phyloP scores from a whole-genome alignment of 1,284 basidiomycete species.

The Marasmius tenuissimus region DNA sequence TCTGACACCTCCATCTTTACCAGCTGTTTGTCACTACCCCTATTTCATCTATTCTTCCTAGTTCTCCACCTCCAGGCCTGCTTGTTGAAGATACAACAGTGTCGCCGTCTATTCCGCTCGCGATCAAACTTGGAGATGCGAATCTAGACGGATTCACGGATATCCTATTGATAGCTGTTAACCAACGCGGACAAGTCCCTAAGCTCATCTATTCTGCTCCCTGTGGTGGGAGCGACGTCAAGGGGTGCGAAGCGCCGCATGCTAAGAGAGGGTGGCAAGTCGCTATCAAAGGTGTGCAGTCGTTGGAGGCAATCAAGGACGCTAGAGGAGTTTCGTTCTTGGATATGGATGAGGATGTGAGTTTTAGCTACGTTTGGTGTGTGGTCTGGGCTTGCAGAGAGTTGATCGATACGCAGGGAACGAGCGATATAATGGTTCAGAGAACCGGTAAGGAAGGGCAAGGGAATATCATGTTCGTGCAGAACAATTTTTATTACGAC shows the following conservation, averaged over 20 bases:
- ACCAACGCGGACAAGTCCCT: constrained; percentile 49
- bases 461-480: constrained; percentile 79
- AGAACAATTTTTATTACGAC: constrained; percentile 98
- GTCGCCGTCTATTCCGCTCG: constrained; percentile 68
- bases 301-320: constrained; percentile 71
- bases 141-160: constrained; percentile 97
- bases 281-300: constrained; percentile 61
- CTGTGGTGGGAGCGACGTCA: constrained; percentile 59
- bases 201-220: constrained; percentile 73
- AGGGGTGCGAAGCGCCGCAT: constrained; percentile 46
- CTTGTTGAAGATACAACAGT: constrained; percentile 69
- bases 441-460: constrained; percentile 67
- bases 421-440: constrained; percentile 91
- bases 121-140: constrained; percentile 85
- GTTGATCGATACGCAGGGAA: constrained; percentile 57
- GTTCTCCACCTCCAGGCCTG: constrained; percentile 44
- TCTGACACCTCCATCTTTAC: constrained; percentile 1
- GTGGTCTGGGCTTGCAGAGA: constrained; percentile 7
- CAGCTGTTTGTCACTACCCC: constrained; percentile 73
- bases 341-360: constrained; percentile 95
- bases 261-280: constrained; percentile 65
- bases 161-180: constrained; percentile 63
- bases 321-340: constrained; percentile 82
- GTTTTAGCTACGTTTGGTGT: constrained; percentile 24
- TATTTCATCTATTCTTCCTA: constrained; percentile 60